Base-by-base conservation (phyloP, 2,329 filamentous ascomycete species). In the Helminthosporium solani region DNA sequence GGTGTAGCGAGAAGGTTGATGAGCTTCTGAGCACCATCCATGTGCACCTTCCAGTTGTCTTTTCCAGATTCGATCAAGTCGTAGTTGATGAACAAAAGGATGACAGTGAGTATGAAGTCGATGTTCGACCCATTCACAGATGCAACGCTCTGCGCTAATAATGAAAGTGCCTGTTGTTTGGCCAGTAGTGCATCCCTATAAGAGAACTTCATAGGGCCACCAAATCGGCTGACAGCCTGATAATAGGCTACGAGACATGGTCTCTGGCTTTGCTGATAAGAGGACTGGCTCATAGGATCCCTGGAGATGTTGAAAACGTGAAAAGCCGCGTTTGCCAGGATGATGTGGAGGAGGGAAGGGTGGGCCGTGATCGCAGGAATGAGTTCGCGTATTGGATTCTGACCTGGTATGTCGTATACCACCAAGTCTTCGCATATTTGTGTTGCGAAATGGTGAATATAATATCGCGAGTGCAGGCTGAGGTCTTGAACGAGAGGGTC, bases 401-500 rank as follows among this genome's bases (percentile, higher is more conserved):
- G 66, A 1, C 71, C 68, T 23, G 67, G 67, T 21, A 68, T 60
- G 23, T 77, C 73, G 56, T 78, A 76, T 3, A 77, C 63, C 0
- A 77, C 72, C 48, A 83, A 73, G 54, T 82, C 79, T 60, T 76
- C 74, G 61, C 79, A 82, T 45, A 83, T 67, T 31, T 75, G 63
- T 67, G 43, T 76, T 63, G 64, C 79, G 27, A 64, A 70, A 74
- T 78, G 74, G 48, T 68, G 67, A 7, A 78, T 61, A 43, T 78
- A 78, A 47, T 75, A 74, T 30, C 75, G 69, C 2, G 73, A 71
- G 36, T 72, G 58, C 14, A 53, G 64, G 52, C 75, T 73, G 34
- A 83, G 72, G 52, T 80, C 76, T 53, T 81, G 77, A 46, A 83
- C 73, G 36, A 83, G 54, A 11, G 81, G 81, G 58, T 84, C 81